Base-by-base conservation (phyloP, 225 moss, liverwort and hornwort species). In the Takakia lepidozioides region DNA sequence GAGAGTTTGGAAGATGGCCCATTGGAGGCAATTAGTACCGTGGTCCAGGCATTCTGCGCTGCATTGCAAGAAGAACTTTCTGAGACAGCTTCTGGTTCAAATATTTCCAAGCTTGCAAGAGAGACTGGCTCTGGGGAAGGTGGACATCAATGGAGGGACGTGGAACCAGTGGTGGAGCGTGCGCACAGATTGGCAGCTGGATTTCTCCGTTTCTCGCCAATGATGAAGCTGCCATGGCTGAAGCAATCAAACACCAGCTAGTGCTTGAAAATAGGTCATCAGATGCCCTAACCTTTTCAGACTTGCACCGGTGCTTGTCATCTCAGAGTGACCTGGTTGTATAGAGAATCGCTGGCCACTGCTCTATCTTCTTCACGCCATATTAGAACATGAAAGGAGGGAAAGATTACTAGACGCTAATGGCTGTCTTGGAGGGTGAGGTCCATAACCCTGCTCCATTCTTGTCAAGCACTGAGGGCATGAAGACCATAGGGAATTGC, bases 11-110 rank as follows among this genome's bases (percentile, higher is more conserved):
- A 87, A 49, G 84, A 98, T 65, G 91, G 98, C 36, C 87, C 87
- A 24, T 56, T 98, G 69, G 91, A 91, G 53, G 85, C 98, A 3
- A 87, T 98, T 41, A 91, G 98, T 19, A 98, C 98, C 3, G 98
- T 98, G 20, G 98, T 91, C 13, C 98, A 98, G 75, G 98, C 98
- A 43, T 98, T 98, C 51, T 91, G 87, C 72, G 91, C 98, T 55
- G 91, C 98, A 63, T 73, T 98, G 19, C 98, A 91, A 63, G 98
- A 98, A 55, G 98, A 98, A 73, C 57, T 98, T 3, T 84, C 87
- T 35, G 98, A 79, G 69, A 80, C 90, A 98, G 75, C 85, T 98
- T 24, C 87, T 87, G 10, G 81, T 70, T 43, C 84, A 87, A 37
- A 69, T 87, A 36, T 76, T 98, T 52, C 87, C 95, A 28, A 70